Conservation (phyloP, 2,329 filamentous ascomycete species). For the Botrytis cinerea region DNA sequence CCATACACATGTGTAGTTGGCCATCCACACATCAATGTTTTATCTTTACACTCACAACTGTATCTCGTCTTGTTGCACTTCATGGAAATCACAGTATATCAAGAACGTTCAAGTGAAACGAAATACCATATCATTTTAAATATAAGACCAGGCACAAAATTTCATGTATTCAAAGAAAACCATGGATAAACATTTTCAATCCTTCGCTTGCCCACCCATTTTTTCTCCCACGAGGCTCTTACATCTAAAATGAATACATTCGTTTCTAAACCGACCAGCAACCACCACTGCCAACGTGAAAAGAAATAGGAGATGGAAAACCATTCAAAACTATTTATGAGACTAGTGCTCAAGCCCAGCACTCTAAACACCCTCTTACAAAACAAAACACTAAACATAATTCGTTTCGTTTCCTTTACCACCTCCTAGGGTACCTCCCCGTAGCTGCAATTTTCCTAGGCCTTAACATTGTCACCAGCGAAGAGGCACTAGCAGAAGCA, state of each 20-base stretch:
- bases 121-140: not conserved
- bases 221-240: not conserved
- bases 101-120: not conserved
- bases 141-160: not conserved
- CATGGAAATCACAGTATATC: not conserved
- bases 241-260: conserved; percentile 1
- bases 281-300: not conserved
- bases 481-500: conserved; percentile 2
- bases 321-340: conserved; percentile 9
- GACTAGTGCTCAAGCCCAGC: not conserved
- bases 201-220: not conserved
- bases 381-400: not conserved
- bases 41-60: not conserved
- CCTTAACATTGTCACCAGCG: conserved; percentile 11
- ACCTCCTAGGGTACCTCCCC: not conserved
- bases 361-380: not conserved
- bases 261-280: not conserved
- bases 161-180: conserved; percentile 12
- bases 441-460: conserved; percentile 6
- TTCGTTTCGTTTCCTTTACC: not conserved
- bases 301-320: not conserved
- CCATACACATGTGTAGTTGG: not conserved
- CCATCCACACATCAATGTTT: not conserved
- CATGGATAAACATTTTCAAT: not conserved
- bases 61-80: too few relatives aligned